Base-by-base conservation (phyloP, 257 asterid species). In the Salvia rosmarinus region DNA sequence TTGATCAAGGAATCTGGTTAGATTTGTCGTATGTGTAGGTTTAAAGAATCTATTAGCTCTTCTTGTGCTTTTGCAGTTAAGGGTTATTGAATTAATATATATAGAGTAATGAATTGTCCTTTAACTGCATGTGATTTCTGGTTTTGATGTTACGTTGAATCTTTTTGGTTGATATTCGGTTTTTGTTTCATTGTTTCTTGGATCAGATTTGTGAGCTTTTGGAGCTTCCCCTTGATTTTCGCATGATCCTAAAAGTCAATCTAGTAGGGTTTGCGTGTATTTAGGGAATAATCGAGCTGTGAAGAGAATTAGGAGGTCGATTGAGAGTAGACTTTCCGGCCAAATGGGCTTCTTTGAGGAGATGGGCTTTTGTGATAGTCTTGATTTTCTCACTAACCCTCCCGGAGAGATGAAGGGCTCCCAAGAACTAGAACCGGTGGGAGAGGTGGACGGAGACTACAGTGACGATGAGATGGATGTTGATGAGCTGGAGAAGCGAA, bases 401-500 rank as follows among this genome's bases (percentile, higher is more conserved):
- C 47, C 65, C 7, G 84, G 79, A n/a, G 87, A 74, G 63, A 39
- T 28, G 62, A 82, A 75, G 12, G 74, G 40, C 61, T 67, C 68
- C 21, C 78, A 60, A 0, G 89, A 74, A 46, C 65, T 44, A 21
- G 87, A 76, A 34, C 72, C 75, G 2, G 71, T 8, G 64, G 87
- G 77, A 32, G 75, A 68, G 46, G 81, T 52, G 39, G 88, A 81
- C 19, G 87, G 82, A 6, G 86, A 85, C 69, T 75, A 68, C 67
- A 83, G 88, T 66, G 88, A 83, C 43, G 88, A 87, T 46, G 93
- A 87, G 67, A 68, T 84, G 81, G 88, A 79, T 47, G 82, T 82
- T 0, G 87, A 81, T 34, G 87, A 83, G 72, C 78, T 87, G 4
- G 88, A 87, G 49, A 85, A 73, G 68, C 82, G 87, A 58, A 81